Evolutionary conservation across 2,329 filamentous ascomycete genomes (phyloP), one percentile per base, ranked within the genome.

Genomic region (Aspergillus sojae): DNA sequence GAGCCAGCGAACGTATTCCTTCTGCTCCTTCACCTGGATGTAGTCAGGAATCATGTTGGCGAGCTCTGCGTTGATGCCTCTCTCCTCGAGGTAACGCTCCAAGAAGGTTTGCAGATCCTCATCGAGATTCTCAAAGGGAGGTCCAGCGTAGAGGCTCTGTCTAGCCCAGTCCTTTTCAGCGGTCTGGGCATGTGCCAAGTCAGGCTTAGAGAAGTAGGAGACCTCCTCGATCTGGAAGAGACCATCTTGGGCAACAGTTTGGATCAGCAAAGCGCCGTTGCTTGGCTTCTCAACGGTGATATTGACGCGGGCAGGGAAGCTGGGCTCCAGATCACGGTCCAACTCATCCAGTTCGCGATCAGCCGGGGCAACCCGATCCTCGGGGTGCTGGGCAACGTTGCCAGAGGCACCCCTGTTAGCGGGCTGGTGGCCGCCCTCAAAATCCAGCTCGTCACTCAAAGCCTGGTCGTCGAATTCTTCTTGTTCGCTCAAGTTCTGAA

Each of bases 1-100:
- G 79, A 99, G 83, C 95, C 96, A 99, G 69, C 86, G 83, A 66
- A 96, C 83, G 80, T 99, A 99, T 86, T 99, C 95, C 82, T 89
- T 91, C 88, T 98, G 94, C 88, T 99, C 95, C 89, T 99, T 99
- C 81, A 91, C 88, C 77, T 98, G 93, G 75, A 98, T 94, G 83
- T 97, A 99, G 79, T 98, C 94, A 43, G 94, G 93, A 52, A 96
- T 90, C 80, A 98, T 97, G 70, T 94, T 83, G 60, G 94, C 94
- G 72, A 99, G 86, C 63, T 90, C 87, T 72, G 91, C 89, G 74
- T 94, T 93, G 80, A 99, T 88, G 68, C 94, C 95, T 72, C 95
- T 88, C 86, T 97, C 95, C 80, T 97, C 93, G 67, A 99, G 87
- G 83, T 94, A 99, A 72, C 91, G 88, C 86, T 98, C 94, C 77